Evolutionary conservation across 257 asterid genomes (phyloP).

Genomic region (Forsythia viridissima): DNA sequence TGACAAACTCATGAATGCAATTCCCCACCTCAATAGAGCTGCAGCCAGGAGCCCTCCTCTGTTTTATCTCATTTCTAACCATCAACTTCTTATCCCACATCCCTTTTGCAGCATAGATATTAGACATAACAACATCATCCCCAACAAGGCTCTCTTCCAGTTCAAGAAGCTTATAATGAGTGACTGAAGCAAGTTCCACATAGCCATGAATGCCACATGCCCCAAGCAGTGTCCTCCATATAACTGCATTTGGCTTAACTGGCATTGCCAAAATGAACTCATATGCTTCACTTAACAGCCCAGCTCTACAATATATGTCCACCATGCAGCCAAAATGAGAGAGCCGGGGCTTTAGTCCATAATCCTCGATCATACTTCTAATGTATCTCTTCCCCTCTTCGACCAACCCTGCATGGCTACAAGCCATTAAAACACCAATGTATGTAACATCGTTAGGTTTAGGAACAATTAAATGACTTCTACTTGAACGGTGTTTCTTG

Average conservation of each 20-base stretch:
- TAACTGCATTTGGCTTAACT: constrained; percentile 25
- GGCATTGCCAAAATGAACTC: constrained; percentile 32
- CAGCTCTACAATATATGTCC: constrained; percentile 31
- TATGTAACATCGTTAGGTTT: constrained; percentile 25
- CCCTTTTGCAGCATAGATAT: constrained; percentile 29
- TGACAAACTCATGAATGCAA: constrained; percentile 11
- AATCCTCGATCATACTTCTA: constrained; percentile 25
- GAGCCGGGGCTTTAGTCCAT: constrained; percentile 26
- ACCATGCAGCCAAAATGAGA: constrained; percentile 37
- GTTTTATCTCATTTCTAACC: constrained; percentile 24
- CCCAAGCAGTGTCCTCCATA: constrained; percentile 34
- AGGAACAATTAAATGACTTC: constrained; percentile 7
- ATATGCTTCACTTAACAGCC: constrained; percentile 32
- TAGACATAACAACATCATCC: constrained; percentile 32
- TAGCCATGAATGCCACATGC: constrained; percentile 28
- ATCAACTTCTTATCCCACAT: constrained; percentile 34
- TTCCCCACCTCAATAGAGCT: constrained; percentile 25
- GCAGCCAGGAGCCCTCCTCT: constrained; percentile 28
- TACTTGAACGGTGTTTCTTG: neutral
- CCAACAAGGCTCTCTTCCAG: constrained; percentile 17
- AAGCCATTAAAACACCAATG: constrained; percentile 33
- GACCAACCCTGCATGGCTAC: constrained; percentile 28
- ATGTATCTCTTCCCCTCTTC: constrained; percentile 30
- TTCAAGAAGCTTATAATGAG: constrained; percentile 13
- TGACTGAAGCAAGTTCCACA: constrained; percentile 19